Evolutionary conservation across 805 yeast species (phyloP).

Genomic region (Wickerhamiella musiphila): DNA sequence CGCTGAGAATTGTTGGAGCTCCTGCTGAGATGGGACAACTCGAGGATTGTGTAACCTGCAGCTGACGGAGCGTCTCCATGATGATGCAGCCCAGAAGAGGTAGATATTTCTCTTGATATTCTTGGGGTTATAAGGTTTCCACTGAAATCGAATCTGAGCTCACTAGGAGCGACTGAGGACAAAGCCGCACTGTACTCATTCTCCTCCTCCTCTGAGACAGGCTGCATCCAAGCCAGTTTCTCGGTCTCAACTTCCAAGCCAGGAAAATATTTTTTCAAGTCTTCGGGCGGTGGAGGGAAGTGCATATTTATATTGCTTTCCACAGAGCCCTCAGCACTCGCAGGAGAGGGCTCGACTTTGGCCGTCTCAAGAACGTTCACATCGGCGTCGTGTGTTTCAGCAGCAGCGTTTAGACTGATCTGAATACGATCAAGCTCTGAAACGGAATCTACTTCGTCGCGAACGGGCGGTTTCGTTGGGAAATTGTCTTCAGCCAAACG

Average conservation of each 20-base stretch:
- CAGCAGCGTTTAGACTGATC: not conserved
- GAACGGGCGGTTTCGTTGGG: too few relatives aligned
- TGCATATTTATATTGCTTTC: conserved; percentile 20
- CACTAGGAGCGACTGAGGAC: conserved; percentile 31
- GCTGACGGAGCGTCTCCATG: conserved; percentile 76
- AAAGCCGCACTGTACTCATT: conserved; percentile 30
- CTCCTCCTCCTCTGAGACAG: conserved; percentile 28
- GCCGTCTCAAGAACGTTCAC: not conserved
- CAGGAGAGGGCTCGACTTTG: not conserved
- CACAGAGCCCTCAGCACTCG: not conserved
- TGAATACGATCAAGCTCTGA: not conserved
- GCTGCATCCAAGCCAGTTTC: conserved; percentile 84
- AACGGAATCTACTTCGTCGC: not conserved
- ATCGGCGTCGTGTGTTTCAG: not conserved
- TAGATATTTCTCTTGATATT: conserved; percentile 31
- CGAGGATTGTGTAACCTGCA: conserved; percentile 84
- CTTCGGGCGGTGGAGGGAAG: conserved; percentile 42
- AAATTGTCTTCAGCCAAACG: too few relatives aligned
- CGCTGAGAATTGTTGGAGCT: conserved; percentile 75
- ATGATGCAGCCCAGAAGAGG: conserved; percentile 66
- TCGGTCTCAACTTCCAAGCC: conserved; percentile 70
- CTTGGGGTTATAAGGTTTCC: conserved; percentile 57
- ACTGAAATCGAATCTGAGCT: conserved; percentile 72
- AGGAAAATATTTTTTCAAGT: conserved; percentile 72
- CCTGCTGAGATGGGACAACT: conserved; percentile 60